Conservation (phyloP, 2,329 filamentous ascomycete genomes). For the Alternaria gaisen region DNA sequence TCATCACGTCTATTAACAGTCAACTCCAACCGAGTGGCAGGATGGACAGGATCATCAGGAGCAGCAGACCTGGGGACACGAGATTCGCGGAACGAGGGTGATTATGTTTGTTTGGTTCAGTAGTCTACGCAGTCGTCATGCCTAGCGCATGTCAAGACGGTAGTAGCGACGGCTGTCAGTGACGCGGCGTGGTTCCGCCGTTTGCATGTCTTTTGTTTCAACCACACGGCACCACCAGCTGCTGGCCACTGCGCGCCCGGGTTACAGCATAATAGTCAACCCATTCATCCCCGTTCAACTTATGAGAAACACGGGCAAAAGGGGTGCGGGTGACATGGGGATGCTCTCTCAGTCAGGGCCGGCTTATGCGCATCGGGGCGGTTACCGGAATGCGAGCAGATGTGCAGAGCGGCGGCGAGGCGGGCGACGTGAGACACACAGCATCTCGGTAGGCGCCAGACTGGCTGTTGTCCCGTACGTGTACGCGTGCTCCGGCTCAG, state of each 20-base stretch:
- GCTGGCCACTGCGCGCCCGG: slow-evolving; percentile 17
- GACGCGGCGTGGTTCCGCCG: slow-evolving; percentile 18
- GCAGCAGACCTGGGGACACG: background rate
- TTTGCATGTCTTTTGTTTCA: slow-evolving; percentile 30
- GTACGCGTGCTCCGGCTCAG: background rate
- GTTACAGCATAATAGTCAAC: slow-evolving; percentile 10
- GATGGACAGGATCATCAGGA: slow-evolving; percentile 4
- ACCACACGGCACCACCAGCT: slow-evolving; percentile 10
- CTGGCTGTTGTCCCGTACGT: slow-evolving; percentile 5
- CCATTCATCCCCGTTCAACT: slow-evolving; percentile 9
- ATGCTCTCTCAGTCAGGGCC: slow-evolving; percentile 1
- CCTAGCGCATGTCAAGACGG: background rate
- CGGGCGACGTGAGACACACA: slow-evolving; percentile 11
- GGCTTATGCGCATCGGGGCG: slow-evolving; percentile 16
- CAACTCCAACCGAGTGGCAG: slow-evolving; percentile 7
- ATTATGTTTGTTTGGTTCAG: slow-evolving; percentile 13
- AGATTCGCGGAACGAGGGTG: slow-evolving; percentile 4
- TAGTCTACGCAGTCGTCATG: background rate
- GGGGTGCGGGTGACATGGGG: slow-evolving; percentile 8
- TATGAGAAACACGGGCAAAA: slow-evolving; percentile 19
- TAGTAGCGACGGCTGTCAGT: slow-evolving; percentile 14
- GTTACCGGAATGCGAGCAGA: slow-evolving; percentile 15
- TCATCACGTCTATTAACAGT: slow-evolving; percentile 11
- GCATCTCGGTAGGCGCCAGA: slow-evolving; percentile 13
- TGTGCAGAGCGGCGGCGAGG: slow-evolving; percentile 5